Evolutionary conservation across 169 alveolate species (phyloP), one percentile per base, ranked within the genome.

Genomic region (Theileria luwenshuni): DNA sequence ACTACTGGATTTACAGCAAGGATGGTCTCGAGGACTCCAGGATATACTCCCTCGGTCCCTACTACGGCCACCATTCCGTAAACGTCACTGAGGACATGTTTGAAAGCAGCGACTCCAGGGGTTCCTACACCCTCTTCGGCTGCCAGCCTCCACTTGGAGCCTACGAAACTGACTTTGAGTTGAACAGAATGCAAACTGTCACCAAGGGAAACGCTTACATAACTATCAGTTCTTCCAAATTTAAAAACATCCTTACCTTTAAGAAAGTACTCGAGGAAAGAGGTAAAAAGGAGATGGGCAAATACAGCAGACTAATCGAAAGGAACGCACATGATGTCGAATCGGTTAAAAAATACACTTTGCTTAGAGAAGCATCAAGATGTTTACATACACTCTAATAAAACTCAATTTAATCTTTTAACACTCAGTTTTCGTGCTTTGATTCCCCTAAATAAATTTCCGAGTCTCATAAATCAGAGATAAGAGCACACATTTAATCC

Each of bases 21-120:
- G 45, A 38, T 28, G 25, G 1, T 27, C 23, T 19, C 13, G 1
- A 21, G 15, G 51, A 23, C 5, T 23, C 52, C 13, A 43, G 15
- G 35, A 62, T 62, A 25, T 45, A 62, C 51, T 17, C 32, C 59
- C 17, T 45, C 21, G 72, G 72, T 23, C 72, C 72, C 30, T 62
- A 62, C 58, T 41, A 83, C 73, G 90, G 90, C 21, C 58, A 74
- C 45, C 77, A 74, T 45, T 23, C 52, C n/a, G 33, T 73, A 25
- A 59, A 69, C 38, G 28, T 51, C 13, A 58, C 49, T 12, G 62
- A 58, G 19, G 51, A 30, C 23, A 68, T 70, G 63, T 83, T 62
- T 45, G 35, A 30, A 0, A 30, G 25, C 3, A 27, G n/a, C 3
- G 45, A 27, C 45, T 35, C 21, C 23, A 21, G 19, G 13, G 72